Conservation (phyloP, 2,329 filamentous ascomycete species). For the Rhynchosporium secalis region DNA sequence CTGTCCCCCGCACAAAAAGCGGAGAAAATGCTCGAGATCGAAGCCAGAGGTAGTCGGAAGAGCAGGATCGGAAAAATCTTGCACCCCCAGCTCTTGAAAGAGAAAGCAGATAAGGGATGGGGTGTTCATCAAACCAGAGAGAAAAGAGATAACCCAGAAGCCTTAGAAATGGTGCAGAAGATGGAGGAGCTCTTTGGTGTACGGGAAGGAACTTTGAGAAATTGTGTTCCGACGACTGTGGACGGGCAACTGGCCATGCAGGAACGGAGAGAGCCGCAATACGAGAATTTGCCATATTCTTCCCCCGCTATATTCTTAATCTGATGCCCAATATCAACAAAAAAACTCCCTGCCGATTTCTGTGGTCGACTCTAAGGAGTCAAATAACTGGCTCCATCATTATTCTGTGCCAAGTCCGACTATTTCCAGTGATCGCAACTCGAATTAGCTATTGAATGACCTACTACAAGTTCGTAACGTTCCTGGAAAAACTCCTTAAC, state of each 20-base stretch:
- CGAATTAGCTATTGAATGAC: too few relatives aligned
- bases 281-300: slow-evolving; percentile 10
- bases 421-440: too few relatives aligned
- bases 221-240: slow-evolving; percentile 18
- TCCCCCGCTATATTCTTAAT: too few relatives aligned
- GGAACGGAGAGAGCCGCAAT: slow-evolving; percentile 20
- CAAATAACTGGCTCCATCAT: too few relatives aligned
- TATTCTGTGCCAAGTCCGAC: too few relatives aligned
- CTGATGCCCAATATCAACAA: too few relatives aligned
- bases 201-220: slow-evolving; percentile 3
- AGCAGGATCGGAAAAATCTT: slow-evolving; percentile 47
- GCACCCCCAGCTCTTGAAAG: slow-evolving; percentile 24
- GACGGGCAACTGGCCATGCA: slow-evolving; percentile 24
- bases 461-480: too few relatives aligned
- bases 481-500: too few relatives aligned
- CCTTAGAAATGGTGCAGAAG: neutral
- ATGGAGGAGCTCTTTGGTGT: slow-evolving; percentile 27
- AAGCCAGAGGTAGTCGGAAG: slow-evolving; percentile 50
- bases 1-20: slow-evolving; percentile 49
- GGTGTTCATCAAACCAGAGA: slow-evolving; percentile 30
- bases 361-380: too few relatives aligned
- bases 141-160: neutral
- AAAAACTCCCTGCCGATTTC: too few relatives aligned
- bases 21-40: slow-evolving; percentile 52
- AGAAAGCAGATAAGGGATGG: slow-evolving; percentile 30